Conservation (phyloP, 441 rosid species). For the Croton laevigatus region DNA sequence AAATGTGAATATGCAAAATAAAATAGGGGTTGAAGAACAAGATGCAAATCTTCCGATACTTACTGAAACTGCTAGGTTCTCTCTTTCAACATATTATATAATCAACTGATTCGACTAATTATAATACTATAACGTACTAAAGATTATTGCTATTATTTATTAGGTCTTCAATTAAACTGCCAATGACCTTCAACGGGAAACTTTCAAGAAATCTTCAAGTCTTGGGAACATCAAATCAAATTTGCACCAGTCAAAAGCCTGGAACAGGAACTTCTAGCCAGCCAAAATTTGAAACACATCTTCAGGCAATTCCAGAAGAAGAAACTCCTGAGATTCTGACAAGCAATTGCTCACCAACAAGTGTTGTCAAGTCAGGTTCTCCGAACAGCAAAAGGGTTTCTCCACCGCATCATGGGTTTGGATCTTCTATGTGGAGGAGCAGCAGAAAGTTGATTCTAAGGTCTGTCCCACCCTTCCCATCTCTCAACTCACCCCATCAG, state of each 20-base stretch:
- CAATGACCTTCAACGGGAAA: conserved; percentile 42
- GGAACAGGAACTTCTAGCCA: conserved; percentile 22
- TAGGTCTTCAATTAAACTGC: conserved; percentile 55
- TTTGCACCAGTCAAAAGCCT: conserved; percentile 26
- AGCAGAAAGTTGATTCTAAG: conserved; percentile 80
- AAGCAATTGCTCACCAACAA: conserved; percentile 34
- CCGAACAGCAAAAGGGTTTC: conserved; percentile 87
- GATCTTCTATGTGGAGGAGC: conserved; percentile 46
- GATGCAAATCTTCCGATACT: conserved; percentile 21
- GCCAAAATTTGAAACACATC: conserved; percentile 46
- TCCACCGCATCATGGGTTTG: conserved; percentile 58
- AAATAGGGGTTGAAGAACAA: conserved; percentile 25
- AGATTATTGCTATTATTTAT: background rate
- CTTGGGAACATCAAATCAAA: conserved; percentile 43
- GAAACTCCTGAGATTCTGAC: conserved; percentile 46
- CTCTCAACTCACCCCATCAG: conserved; percentile 43
- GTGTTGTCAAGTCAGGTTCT: conserved; percentile 51
- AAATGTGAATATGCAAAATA: conserved; percentile 15
- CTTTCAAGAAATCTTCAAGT: conserved; percentile 48
- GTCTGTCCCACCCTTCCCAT: conserved; percentile 67
- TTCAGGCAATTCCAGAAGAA: conserved; percentile 46
- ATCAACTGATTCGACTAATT: background rate
- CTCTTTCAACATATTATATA: background rate
- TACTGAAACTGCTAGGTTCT: conserved; percentile 33
- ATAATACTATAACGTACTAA: conserved; percentile 9